Evolutionary conservation across 2,329 filamentous ascomycete genomes (phyloP).

Genomic region (Teratosphaeria viscida): DNA sequence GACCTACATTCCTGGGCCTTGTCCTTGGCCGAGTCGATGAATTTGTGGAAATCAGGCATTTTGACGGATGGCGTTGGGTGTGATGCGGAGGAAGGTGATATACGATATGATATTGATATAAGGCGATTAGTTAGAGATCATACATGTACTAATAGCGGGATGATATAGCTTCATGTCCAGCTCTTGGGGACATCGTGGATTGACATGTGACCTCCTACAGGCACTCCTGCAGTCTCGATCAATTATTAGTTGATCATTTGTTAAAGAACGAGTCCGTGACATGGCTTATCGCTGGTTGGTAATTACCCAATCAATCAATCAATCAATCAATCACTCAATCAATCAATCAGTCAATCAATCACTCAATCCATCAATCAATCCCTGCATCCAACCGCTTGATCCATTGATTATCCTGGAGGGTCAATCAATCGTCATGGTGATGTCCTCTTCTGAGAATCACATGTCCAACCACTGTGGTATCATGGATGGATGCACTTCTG

Average conservation of each 20-base stretch:
- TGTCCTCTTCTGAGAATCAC: background rate
- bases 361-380: no score
- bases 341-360: background rate
- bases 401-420: no score
- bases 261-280: background rate
- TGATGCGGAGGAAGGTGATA: background rate
- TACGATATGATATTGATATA: background rate
- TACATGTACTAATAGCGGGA: background rate
- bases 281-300: background rate
- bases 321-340: background rate
- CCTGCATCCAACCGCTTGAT: background rate
- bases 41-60: background rate
- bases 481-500: background rate
- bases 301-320: no score
- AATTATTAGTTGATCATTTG: no score
- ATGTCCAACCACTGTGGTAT: background rate
- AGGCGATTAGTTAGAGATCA: background rate
- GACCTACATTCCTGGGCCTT: background rate
- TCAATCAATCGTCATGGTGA: background rate
- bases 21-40: background rate
- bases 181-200: background rate
- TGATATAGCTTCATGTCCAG: background rate
- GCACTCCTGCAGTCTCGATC: background rate
- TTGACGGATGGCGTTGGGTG: background rate
- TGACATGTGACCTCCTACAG: background rate